Evolutionary conservation across 2,329 filamentous ascomycete genomes (phyloP).

Genomic region (Aschersonia sp.): DNA sequence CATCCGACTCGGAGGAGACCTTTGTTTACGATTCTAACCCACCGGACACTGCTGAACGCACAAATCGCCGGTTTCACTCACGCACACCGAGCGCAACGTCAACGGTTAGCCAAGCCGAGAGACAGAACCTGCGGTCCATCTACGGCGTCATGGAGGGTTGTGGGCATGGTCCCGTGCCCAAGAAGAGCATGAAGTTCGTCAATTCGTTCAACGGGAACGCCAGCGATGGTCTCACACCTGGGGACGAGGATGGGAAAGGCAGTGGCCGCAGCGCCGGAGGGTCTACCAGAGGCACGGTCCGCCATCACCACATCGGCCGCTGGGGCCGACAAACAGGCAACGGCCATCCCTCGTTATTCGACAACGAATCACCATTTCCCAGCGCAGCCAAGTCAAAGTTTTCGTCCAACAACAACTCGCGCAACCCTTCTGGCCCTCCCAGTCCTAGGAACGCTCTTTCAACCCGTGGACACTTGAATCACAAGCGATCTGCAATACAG

Average conservation of each 20-base stretch:
- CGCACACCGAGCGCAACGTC: constrained; percentile 91
- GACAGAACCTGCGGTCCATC: constrained; percentile 46
- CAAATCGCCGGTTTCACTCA: constrained; percentile 69
- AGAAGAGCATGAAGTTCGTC: constrained; percentile 94
- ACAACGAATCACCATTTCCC: constrained; percentile 66
- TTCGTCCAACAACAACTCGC: constrained; percentile 25
- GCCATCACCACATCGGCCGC: constrained; percentile 60
- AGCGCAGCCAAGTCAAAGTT: constrained; percentile 51
- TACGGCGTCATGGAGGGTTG: constrained; percentile 50
- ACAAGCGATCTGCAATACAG: constrained; percentile 41
- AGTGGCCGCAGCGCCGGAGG: constrained; percentile 45
- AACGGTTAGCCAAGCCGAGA: constrained; percentile 55
- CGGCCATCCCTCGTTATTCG: constrained; percentile 56
- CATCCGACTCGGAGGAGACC: constrained; percentile 93
- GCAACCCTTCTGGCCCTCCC: constrained; percentile 52
- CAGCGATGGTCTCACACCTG: constrained; percentile 34
- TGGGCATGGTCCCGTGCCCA: constrained; percentile 29
- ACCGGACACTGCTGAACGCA: constrained; percentile 45
- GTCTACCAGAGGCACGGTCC: constrained; percentile 48
- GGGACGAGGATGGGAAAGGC: constrained; percentile 53
- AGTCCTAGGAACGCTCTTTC: constrained; percentile 47
- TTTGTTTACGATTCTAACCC: constrained; percentile 99
- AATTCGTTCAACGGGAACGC: constrained; percentile 57
- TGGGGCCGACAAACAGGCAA: constrained; percentile 59
- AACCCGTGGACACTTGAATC: constrained; percentile 16